A percentile compares a stretch with the other conserved stretches of the same genome.
phyloP scores from a whole-genome alignment of 139 green algal genomes.

The Yamagishiella unicocca region DNA sequence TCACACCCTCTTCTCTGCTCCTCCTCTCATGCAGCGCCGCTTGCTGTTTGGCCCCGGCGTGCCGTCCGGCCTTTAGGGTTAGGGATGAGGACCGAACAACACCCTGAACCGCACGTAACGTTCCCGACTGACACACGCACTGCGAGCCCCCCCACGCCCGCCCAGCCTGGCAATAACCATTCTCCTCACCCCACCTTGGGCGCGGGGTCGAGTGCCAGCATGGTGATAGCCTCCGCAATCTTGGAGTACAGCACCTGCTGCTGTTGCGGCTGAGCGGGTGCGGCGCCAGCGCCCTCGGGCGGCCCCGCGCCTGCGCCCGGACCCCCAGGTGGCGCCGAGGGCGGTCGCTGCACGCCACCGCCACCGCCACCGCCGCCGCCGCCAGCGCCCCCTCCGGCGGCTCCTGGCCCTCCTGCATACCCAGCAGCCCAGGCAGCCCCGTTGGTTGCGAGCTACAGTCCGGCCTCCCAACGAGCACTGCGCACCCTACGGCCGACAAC shows the following conservation, averaged over 20 bases:
- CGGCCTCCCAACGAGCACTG: not conserved
- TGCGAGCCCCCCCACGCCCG: too few relatives aligned
- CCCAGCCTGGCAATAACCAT: not conserved
- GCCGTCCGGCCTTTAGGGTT: not conserved
- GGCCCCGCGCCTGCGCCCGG: not conserved
- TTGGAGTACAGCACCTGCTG: constrained; percentile 32
- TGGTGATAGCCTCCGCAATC: constrained; percentile 70
- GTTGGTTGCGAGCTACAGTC: not conserved
- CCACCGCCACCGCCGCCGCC: too few relatives aligned
- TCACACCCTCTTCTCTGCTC: too few relatives aligned
- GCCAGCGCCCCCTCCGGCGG: too few relatives aligned
- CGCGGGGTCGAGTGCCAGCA: constrained; percentile 80
- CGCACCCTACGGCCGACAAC: too few relatives aligned
- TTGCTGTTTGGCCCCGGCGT: too few relatives aligned
- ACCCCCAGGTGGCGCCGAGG: not conserved
- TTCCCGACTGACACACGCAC: not conserved
- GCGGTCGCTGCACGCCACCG: not conserved
- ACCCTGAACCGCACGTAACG: not conserved
- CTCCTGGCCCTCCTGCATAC: too few relatives aligned
- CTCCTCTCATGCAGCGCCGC: too few relatives aligned
- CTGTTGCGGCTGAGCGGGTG: constrained; percentile 41
- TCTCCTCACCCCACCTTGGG: constrained; percentile 53
- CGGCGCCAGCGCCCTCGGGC: not conserved
- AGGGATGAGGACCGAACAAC: not conserved
- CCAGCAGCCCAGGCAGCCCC: not conserved